Conservation (phyloP, 2,329 filamentous ascomycete genomes). For the Cryphonectria japonica region DNA sequence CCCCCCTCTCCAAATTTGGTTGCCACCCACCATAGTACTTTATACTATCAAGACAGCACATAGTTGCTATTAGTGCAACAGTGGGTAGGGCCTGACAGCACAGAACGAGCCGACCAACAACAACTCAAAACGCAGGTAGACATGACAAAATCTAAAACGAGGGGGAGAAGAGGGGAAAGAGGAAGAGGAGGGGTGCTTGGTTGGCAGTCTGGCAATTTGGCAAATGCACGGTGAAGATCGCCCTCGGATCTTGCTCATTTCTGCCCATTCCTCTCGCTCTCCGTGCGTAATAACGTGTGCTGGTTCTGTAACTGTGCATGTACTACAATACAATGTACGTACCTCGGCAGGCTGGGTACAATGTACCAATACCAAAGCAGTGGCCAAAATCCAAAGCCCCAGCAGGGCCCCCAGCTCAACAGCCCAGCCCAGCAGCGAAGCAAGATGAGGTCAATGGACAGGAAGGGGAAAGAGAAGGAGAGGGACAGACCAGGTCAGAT, state of each 20-base stretch:
- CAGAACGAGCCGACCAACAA: background rate
- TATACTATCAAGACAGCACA: background rate
- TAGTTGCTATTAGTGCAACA: no score
- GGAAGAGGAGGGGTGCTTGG: background rate
- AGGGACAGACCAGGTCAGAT: background rate
- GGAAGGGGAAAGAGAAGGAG: background rate
- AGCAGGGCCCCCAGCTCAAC: background rate
- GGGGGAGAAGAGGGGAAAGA: background rate
- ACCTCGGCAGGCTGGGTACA: background rate
- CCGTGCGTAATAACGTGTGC: background rate
- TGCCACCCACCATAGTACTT: no score
- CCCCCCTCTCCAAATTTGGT: no score
- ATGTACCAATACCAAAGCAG: background rate
- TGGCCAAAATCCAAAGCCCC: background rate
- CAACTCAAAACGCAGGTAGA: background rate
- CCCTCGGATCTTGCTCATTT: conserved; percentile 4
- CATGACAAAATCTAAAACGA: background rate
- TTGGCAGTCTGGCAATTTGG: background rate
- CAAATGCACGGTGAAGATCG: conserved; percentile 1
- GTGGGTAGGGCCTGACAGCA: background rate
- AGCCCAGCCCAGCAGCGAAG: background rate
- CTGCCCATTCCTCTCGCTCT: background rate
- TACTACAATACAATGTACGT: background rate
- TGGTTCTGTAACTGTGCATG: background rate
- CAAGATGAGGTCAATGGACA: background rate